Evolutionary conservation across 148 eudicot species (phyloP).

Genomic region (Silene conica): DNA sequence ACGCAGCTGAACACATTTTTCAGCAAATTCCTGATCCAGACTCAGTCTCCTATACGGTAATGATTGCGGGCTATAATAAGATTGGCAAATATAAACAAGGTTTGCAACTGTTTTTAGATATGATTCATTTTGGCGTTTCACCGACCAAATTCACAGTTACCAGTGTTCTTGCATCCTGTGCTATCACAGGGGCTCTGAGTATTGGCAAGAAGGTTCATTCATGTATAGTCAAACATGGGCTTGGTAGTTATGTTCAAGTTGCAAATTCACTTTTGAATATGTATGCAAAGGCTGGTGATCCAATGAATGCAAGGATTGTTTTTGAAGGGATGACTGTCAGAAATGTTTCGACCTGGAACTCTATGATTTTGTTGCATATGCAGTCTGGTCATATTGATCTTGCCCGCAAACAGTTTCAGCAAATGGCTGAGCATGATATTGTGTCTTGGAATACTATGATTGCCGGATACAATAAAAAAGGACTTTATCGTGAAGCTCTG

Average conservation of each 20-base stretch:
- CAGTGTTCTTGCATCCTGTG: constrained; percentile 60
- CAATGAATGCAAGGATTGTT: constrained; percentile 36
- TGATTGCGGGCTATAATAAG: constrained; percentile 58
- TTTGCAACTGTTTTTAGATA: constrained; percentile 43
- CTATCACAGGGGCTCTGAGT: constrained; percentile 32
- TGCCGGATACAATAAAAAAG: constrained; percentile 31
- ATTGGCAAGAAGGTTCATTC: constrained; percentile 62
- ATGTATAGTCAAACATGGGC: constrained; percentile 54
- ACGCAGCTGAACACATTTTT: constrained; percentile 37
- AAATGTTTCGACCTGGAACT: constrained; percentile 53
- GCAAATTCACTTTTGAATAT: constrained; percentile 73
- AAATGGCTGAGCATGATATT: constrained; percentile 56
- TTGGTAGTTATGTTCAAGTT: constrained; percentile 44
- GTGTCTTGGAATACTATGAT: constrained; percentile 46
- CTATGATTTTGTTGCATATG: constrained; percentile 59
- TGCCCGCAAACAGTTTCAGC: constrained; percentile 49
- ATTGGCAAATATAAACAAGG: constrained; percentile 43
- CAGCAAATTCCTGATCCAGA: constrained; percentile 41
- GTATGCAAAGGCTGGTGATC: constrained; percentile 72
- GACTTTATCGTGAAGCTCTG: constrained; percentile 35
- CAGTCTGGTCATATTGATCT: constrained; percentile 41
- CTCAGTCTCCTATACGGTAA: constrained; percentile 45
- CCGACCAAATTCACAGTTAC: constrained; percentile 63
- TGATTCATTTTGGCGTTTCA: constrained; percentile 34
- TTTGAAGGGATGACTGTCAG: constrained; percentile 50